These are phyloP conservation scores for Fusarium sp. DNA, from an alignment of 2,329 filamentous ascomycete species.

Conservation along the genomic window DNA sequence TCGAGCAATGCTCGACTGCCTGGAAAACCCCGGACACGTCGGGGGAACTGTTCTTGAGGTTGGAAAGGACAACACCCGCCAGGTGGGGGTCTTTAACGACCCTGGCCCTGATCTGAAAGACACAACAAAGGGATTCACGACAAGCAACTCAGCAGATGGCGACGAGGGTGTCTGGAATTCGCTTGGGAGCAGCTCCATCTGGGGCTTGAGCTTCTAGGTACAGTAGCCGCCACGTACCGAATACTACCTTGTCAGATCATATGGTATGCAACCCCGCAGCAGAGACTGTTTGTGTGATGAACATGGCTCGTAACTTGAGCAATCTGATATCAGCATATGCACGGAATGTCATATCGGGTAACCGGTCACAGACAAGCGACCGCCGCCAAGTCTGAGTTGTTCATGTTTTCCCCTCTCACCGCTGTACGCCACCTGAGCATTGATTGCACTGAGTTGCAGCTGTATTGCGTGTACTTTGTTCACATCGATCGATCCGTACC, in stretches of 20 bases:
- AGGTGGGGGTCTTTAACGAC: slow-evolving; percentile 50
- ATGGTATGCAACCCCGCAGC: background rate
- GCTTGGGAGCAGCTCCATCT: slow-evolving; percentile 40
- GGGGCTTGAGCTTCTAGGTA: slow-evolving; percentile 32
- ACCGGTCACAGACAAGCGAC: slow-evolving; percentile 21
- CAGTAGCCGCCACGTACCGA: background rate
- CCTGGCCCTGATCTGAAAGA: slow-evolving; percentile 49
- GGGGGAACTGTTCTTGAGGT: slow-evolving; percentile 57
- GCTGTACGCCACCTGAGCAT: slow-evolving; percentile 1
- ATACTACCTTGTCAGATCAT: background rate
- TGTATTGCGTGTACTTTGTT: slow-evolving; percentile 2
- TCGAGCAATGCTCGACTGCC: slow-evolving; percentile 53
- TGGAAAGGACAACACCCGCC: slow-evolving; percentile 44
- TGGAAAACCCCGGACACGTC: slow-evolving; percentile 46
- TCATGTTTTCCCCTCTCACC: slow-evolving; percentile 11
- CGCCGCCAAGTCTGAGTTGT: slow-evolving; percentile 8
- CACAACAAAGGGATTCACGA: slow-evolving; percentile 42
- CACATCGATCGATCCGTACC: slow-evolving; percentile 11
- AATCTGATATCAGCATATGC: background rate
- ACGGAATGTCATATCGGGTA: background rate
- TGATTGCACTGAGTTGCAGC: slow-evolving; percentile 6
- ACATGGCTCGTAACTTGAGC: too few species aligned
- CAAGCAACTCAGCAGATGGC: slow-evolving; percentile 43
- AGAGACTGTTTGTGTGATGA: background rate
- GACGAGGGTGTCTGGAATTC: slow-evolving; percentile 42